phyloP scores from a whole-genome alignment of 176 grass and related monocot genomes.

The Guadua angustifolia region DNA sequence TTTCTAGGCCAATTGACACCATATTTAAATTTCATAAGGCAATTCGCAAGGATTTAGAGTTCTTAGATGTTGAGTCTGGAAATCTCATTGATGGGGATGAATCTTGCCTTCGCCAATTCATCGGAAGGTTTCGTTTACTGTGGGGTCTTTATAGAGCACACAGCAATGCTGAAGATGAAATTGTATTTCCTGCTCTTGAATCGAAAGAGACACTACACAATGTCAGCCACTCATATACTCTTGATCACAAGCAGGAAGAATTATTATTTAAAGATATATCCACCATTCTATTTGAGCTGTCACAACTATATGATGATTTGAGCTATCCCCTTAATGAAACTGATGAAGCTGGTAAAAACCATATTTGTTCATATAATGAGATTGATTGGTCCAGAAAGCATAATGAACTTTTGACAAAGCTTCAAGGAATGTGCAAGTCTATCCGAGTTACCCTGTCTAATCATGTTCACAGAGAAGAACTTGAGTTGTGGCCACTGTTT shows the following conservation, averaged over 20 bases:
- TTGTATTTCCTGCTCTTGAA: conserved; percentile 93
- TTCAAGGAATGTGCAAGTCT: conserved; percentile 94
- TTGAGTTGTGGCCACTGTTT: conserved; percentile 93
- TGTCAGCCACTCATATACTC: conserved; percentile 88
- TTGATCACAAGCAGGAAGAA: conserved; percentile 96
- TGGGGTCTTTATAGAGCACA: conserved; percentile 95
- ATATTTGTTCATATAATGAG: conserved; percentile 39
- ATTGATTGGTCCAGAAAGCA: conserved; percentile 58
- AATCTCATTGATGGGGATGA: conserved; percentile 75
- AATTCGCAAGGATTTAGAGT: conserved; percentile 88
- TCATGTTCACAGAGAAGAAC: conserved; percentile 84
- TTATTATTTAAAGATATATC: conserved; percentile 83
- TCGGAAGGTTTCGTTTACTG: conserved; percentile 82
- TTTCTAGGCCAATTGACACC: conserved; percentile 74
- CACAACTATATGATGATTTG: conserved; percentile 52
- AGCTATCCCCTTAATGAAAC: background rate
- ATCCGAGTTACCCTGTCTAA: conserved; percentile 77
- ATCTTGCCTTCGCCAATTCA: conserved; percentile 64
- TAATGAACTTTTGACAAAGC: conserved; percentile 78
- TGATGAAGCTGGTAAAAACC: conserved; percentile 15
- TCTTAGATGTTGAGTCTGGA: conserved; percentile 74
- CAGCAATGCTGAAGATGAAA: conserved; percentile 92
- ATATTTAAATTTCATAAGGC: conserved; percentile 98
- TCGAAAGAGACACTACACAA: conserved; percentile 84
- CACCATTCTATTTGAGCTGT: conserved; percentile 63